Evolutionary conservation across 2,329 filamentous ascomycete genomes (phyloP).

Genomic region (Ceratocystis huliohia): DNA sequence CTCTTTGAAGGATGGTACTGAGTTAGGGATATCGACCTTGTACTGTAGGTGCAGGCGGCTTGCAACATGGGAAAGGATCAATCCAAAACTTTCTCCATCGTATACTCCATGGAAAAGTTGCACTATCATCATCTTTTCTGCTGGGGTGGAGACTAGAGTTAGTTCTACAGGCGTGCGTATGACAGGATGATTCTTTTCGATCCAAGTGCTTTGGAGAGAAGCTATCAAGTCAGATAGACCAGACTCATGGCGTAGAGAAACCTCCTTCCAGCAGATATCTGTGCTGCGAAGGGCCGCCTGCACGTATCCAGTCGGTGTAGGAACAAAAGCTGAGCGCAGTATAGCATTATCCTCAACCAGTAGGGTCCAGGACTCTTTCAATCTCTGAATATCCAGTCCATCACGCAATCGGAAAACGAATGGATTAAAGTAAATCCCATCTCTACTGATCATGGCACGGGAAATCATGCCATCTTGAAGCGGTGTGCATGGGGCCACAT

Average conservation of each 20-base stretch:
- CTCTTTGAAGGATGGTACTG: slow-evolving; percentile 42
- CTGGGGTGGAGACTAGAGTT: slow-evolving; percentile 28
- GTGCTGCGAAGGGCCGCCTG: slow-evolving; percentile 50
- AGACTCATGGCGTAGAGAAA: not conserved
- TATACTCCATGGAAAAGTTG: slow-evolving; percentile 79
- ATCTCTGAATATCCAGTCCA: slow-evolving; percentile 32
- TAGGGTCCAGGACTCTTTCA: slow-evolving; percentile 46
- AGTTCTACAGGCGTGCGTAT: slow-evolving; percentile 42
- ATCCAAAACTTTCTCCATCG: slow-evolving; percentile 64
- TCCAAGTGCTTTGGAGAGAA: slow-evolving; percentile 37
- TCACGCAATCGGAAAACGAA: slow-evolving; percentile 49
- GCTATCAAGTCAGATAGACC: not conserved
- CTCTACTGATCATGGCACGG: slow-evolving; percentile 44
- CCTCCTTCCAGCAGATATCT: slow-evolving; percentile 34
- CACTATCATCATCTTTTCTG: slow-evolving; percentile 38
- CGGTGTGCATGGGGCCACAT: slow-evolving; percentile 69
- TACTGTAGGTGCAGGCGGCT: not conserved
- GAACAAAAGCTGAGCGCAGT: slow-evolving; percentile 58
- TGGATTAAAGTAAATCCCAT: slow-evolving; percentile 57
- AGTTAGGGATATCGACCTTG: not conserved
- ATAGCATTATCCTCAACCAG: slow-evolving; percentile 46
- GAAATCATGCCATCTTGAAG: slow-evolving; percentile 80
- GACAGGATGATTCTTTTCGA: slow-evolving; percentile 37
- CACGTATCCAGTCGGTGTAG: slow-evolving; percentile 61
- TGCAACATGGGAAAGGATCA: slow-evolving; percentile 42